Evolutionary conservation across 169 alveolate genomes (phyloP), one percentile per base, ranked within the genome.

Genomic region (Plasmodium malariae): DNA sequence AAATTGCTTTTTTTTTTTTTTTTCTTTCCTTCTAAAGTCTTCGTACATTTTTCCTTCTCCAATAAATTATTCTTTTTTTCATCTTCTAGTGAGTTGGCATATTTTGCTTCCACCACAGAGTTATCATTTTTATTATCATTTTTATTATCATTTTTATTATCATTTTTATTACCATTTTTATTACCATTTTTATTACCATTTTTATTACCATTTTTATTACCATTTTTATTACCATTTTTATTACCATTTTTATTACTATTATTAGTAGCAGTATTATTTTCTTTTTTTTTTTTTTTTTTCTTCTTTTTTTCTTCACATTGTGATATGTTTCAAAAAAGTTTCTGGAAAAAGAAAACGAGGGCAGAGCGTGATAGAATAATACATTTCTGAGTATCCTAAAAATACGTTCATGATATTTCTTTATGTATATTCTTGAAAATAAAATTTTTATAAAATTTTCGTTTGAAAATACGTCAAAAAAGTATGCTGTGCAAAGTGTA

Each of bases 371-470:
- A 34, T 80, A 80, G 67, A 48, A 80, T 49, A 80, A 28, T 9
- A 80, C 36, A 48, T 49, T 48, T 24, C 55, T 57, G 3, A 85
- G 40, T n/a, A 85, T 68, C 45, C 49, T 54, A n/a, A 85, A 69
- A 34, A 85, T 85, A 19, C 70, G 14, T 62, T 48, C 69, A 24
- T 85, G 92, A 62, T 85, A 57, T 57, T 85, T 85, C 43, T 69
- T 85, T 62, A 69, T 37, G 60, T 85, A 85, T 36, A 85, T 69
- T 57, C 92, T 59, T n/a, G 92, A 68, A 69, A 85, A 85, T 55
- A 85, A 45, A 12, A 69, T 68, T 55, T 70, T 69, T 69, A 85
- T 85, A 69, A 69, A 85, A 69, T 71, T 54, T 3, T 68, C 49
- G 17, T 85, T 68, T 14, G 92, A 54, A 26, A 68, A 69, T 0